Base-by-base conservation (phyloP, 2,329 filamentous ascomycete species). In the Diaporthe citriasiana region DNA sequence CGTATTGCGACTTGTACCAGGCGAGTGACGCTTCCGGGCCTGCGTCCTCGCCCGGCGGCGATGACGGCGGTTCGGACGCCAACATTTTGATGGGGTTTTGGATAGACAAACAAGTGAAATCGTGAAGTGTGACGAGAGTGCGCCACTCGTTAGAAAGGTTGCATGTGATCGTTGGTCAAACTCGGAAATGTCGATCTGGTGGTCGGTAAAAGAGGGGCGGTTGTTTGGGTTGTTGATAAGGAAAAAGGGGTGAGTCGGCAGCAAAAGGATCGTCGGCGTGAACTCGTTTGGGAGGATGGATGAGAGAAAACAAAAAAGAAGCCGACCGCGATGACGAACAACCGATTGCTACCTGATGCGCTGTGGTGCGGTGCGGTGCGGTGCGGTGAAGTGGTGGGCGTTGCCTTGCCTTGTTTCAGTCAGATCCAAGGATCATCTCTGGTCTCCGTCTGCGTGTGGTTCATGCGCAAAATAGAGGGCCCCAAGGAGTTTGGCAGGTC, bases 1-100 rank as follows among this genome's bases (percentile, higher is more conserved):
- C 95, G 85, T 98, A 98, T 83, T 98, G 96, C 71, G 91, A 85
- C 87, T 99, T 99, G 90, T 98, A 99, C 90, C 97, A 98, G 74
- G 93, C 89, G 70, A 99, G 88, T 76, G 95, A 93, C 81, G 97
- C 94, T 81, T 95, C 92, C 66, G 89, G 82, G 71, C 83, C 88
- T 71, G 89, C 83, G 70, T 85, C 83, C 79, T 87, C 88, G 80
- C 84, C 85, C 15, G 89, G 90, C 70, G 91, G 91, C 65, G 91
- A 92, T 8, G 91, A 92, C 8, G 90, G 90, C 78, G 87, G 87
- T 80, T 92, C 90, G 27, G 65, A 72, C 47, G 68, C 59, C 75
- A 86, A 85, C 89, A 91, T 91, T 78, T 59, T 80, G 75, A 33
- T 15, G 40, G 57, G 47, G 33, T 30, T 30, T 73, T 22, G 53